A percentile compares a stretch with the other conserved stretches of the same genome.
phyloP scores from a whole-genome alignment of 768 basidiomycete species.

The Hygrophorus russula region DNA sequence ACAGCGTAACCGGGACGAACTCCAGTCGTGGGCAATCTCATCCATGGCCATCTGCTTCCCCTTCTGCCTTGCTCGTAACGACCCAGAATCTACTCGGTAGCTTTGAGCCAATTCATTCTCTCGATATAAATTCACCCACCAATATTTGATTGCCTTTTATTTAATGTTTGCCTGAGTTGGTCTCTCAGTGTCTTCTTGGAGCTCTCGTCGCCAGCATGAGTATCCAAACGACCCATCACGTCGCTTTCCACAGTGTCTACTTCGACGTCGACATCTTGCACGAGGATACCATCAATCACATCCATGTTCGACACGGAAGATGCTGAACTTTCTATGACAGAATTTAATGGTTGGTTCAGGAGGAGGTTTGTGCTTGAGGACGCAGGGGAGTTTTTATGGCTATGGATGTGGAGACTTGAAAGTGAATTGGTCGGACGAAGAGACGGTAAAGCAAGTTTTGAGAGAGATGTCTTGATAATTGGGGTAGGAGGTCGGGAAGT shows the following conservation, averaged over 20 bases:
- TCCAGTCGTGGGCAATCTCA: conserved; percentile 28
- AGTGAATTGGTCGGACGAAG: conserved; percentile 44
- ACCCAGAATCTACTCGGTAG: conserved; percentile 17
- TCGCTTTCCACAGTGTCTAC: conserved; percentile 41
- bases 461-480: conserved; percentile 23
- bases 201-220: conserved; percentile 35
- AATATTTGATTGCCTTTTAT: conserved; percentile 32
- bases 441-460: conserved; percentile 42
- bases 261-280: conserved; percentile 61
- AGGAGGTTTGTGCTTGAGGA: conserved; percentile 17
- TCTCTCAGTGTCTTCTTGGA: conserved; percentile 59
- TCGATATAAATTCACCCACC: conserved; percentile 28
- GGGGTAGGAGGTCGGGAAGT: conserved; percentile 19
- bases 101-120: conserved; percentile 1
- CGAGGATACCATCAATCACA: conserved; percentile 52
- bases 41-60: conserved; percentile 22
- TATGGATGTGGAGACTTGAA: conserved; percentile 45
- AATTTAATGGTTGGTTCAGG: conserved; percentile 17
- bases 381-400: conserved; percentile 25
- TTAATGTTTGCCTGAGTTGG: conserved; percentile 59
- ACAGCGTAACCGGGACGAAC: conserved; percentile 15
- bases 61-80: conserved; percentile 19
- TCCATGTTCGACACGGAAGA: conserved; percentile 65
- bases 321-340: conserved; percentile 48
- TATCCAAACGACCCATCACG: conserved; percentile 33